These are phyloP conservation scores for Tylopilus orsonianus DNA, from an alignment of 1,284 basidiomycete species.

Conservation along the genomic window DNA sequence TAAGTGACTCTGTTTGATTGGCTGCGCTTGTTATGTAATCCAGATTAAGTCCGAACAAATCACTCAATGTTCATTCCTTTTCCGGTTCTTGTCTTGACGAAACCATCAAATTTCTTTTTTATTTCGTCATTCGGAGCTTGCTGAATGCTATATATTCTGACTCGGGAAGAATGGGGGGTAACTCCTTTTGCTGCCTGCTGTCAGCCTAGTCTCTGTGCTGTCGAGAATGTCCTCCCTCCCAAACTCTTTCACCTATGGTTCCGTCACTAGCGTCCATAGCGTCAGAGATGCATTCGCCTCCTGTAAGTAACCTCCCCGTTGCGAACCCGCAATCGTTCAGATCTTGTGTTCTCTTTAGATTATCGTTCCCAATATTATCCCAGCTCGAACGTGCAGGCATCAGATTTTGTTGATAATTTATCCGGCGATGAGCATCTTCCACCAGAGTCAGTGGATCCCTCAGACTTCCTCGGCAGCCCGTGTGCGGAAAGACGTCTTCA, in stretches of 20 bases:
- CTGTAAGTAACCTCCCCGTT: constrained; percentile 42
- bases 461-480: constrained; percentile 13
- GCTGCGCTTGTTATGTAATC: not conserved
- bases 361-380: constrained; percentile 63
- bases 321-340: constrained; percentile 1
- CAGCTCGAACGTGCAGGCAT: constrained; percentile 53
- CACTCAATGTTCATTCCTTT: not conserved
- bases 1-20: constrained; percentile 12
- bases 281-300: constrained; percentile 53
- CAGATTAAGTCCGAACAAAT: too few species aligned
- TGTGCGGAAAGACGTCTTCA: constrained; percentile 2
- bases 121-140: constrained; percentile 22
- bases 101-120: not conserved
- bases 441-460: constrained; percentile 25
- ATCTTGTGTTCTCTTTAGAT: constrained; percentile 40
- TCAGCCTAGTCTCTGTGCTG: not conserved
- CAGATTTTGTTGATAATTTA: constrained; percentile 40
- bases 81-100: not conserved
- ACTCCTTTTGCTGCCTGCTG: too few species aligned
- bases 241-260: constrained; percentile 48
- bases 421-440: constrained; percentile 33
- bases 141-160: constrained; percentile 4
- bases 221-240: constrained; percentile 42
- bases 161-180: not conserved
- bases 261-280: constrained; percentile 50